Base-by-base conservation (phyloP, 2,329 filamentous ascomycete genomes). In the Neofusicoccum sp. region DNA sequence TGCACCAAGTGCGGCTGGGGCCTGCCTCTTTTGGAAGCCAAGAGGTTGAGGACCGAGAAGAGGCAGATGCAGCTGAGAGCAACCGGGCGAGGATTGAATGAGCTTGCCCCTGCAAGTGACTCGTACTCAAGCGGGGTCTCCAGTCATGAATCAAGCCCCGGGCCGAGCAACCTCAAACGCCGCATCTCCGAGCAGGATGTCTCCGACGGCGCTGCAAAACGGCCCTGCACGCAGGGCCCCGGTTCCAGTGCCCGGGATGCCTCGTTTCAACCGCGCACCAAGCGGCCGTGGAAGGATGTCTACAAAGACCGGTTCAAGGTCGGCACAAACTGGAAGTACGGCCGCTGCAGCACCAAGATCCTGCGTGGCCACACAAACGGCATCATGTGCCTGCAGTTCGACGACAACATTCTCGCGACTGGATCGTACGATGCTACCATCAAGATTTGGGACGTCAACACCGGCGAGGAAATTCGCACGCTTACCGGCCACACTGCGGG, bases 1-100 rank as follows among this genome's bases (percentile, higher is more conserved):
- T 97, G 93, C 76, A 93, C 88, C 64, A 96, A 95, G 74, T 99
- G 95, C 73, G 94, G 95, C 29, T 98, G 93, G 92, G 95, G 95
- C 2, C 78, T 99, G 65, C 95, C 95, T 14, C 79, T 96, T 63
- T 80, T 99, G 56, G 95, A 99, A 73, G 86, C 92, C 70, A 97
- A 96, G 78, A 86, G 91, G 70, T 79, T 99, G 66, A 87, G 91
- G 67, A 93, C 92, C 66, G 93, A 94, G 76, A 96, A 92, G 77
- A 87, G 91, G 66, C 90, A 95, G 73, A 93, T 92, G 69, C 89
- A 93, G 74, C 79, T 91, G 29, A 83, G 88, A 54, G 87, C 87
- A 7, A 85, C 83, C 6, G 87, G 86, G 4, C 79, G 83, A 69
- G 85, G 83, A 3, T 68, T 84, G 28, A 85, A 85, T 64, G 76